phyloP scores from a whole-genome alignment of 371 early-diverging fungal species.

The Dinochytrium kinnereticum region DNA sequence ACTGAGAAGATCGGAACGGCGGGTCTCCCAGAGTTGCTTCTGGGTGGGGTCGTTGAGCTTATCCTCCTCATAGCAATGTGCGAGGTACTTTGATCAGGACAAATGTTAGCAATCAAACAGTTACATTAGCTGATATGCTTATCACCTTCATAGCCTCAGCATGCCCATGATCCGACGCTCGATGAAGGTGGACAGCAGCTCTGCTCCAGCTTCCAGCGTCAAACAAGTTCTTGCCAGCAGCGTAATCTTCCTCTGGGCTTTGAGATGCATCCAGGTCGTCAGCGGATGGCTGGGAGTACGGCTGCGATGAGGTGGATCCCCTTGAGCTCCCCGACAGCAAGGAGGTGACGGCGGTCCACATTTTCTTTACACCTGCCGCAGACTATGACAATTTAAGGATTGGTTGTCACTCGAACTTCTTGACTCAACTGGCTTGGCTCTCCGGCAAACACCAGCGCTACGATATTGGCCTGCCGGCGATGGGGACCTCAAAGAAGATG shows the following conservation, averaged over 20 bases:
- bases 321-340: neutral
- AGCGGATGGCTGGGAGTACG: neutral
- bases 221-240: neutral
- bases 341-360: conserved; percentile 5
- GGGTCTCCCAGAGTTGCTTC: neutral
- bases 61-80: neutral
- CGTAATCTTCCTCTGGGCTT: conserved; percentile 7
- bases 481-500: no score
- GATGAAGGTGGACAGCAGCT: neutral
- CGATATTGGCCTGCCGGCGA: no score
- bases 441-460: no score
- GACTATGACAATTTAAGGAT: no score
- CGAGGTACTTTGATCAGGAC: neutral
- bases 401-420: no score
- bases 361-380: no score
- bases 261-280: conserved; percentile 5
- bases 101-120: neutral
- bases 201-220: neutral
- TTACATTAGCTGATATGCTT: no score
- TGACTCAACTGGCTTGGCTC: no score
- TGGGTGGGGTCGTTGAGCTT: neutral
- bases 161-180: conserved; percentile 8
- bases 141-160: conserved; percentile 12
- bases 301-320: no score
- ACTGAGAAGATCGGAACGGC: neutral